Evolutionary conservation across 805 yeast genomes (phyloP).

Genomic region (Teunomyces gatunensis): DNA sequence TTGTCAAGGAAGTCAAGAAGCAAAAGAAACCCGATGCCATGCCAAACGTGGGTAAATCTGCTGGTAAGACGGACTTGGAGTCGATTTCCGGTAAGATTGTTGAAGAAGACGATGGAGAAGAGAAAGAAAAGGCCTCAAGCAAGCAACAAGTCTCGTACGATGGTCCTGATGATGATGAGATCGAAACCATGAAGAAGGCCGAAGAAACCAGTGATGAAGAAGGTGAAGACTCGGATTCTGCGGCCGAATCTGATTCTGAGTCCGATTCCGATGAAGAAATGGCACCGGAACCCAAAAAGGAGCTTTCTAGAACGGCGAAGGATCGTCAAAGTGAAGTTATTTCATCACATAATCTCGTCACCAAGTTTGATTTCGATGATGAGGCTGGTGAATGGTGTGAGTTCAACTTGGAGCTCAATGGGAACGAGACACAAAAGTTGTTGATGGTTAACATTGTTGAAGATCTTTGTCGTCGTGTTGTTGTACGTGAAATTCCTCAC

Average conservation of each 20-base stretch:
- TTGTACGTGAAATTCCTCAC: slow-evolving; percentile 85
- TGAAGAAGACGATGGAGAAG: slow-evolving; percentile 52
- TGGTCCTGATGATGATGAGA: slow-evolving; percentile 92
- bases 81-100: slow-evolving; percentile 33
- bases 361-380: slow-evolving; percentile 88
- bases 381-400: slow-evolving; percentile 88
- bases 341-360: slow-evolving; percentile 67
- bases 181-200: slow-evolving; percentile 83
- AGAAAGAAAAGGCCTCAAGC: slow-evolving; percentile 56
- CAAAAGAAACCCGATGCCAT: slow-evolving; percentile 62
- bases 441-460: slow-evolving; percentile 97
- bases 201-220: slow-evolving; percentile 77
- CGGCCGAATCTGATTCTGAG: slow-evolving; percentile 32
- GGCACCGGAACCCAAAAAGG: slow-evolving; percentile 20
- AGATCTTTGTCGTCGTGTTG: slow-evolving; percentile 82
- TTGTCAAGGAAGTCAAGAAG: slow-evolving; percentile 77
- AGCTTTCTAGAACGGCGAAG: slow-evolving; percentile 51
- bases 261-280: slow-evolving; percentile 38
- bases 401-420: slow-evolving; percentile 77
- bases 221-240: slow-evolving; percentile 24
- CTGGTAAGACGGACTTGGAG: slow-evolving; percentile 50
- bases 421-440: slow-evolving; percentile 77
- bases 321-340: slow-evolving; percentile 85
- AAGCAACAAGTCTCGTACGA: slow-evolving; percentile 92
- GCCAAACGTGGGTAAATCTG: slow-evolving; percentile 70